Evolutionary conservation across 1,284 basidiomycete genomes (phyloP).

Genomic region (Leccinum subspadiceum): DNA sequence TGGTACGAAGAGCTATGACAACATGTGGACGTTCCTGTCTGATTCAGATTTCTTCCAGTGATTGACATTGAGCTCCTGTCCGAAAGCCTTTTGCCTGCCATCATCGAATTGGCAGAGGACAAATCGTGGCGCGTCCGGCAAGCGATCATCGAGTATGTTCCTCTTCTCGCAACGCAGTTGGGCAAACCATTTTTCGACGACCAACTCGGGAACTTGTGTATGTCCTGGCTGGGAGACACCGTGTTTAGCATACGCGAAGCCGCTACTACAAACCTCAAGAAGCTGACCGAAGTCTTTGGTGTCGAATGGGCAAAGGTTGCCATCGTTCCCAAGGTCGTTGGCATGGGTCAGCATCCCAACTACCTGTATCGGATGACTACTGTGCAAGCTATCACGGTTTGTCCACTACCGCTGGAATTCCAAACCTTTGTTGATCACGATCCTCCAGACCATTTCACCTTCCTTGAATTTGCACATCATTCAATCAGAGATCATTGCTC

Average conservation of each 20-base stretch:
- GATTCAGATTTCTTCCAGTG: slow-evolving; percentile 48
- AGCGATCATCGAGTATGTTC: slow-evolving; percentile 99
- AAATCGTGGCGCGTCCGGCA: slow-evolving; percentile 99
- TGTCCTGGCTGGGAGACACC: slow-evolving; percentile 99
- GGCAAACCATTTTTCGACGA: slow-evolving; percentile 98
- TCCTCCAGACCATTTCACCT: slow-evolving; percentile 84
- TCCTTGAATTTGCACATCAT: slow-evolving; percentile 89
- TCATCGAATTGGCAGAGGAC: slow-evolving; percentile 97
- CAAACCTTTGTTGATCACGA: slow-evolving; percentile 12
- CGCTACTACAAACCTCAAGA: slow-evolving; percentile 95
- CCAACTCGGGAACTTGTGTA: slow-evolving; percentile 94
- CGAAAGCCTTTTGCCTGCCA: slow-evolving; percentile 95
- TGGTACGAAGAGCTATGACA: slow-evolving; percentile 50
- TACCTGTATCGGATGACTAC: slow-evolving; percentile 99
- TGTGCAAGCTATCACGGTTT: slow-evolving; percentile 95
- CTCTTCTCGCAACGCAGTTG: slow-evolving; percentile 91
- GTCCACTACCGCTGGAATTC: slow-evolving; percentile 29
- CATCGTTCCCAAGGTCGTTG: slow-evolving; percentile 97
- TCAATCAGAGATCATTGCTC: slow-evolving; percentile 82
- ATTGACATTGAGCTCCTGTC: slow-evolving; percentile 97
- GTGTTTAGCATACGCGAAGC: slow-evolving; percentile 98
- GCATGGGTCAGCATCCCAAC: slow-evolving; percentile 97
- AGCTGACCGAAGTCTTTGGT: slow-evolving; percentile 97
- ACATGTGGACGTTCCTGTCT: slow-evolving; percentile 8
- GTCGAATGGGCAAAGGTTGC: slow-evolving; percentile 95